Base-by-base conservation (phyloP, 768 basidiomycete genomes). In the Trametes meyenii region DNA sequence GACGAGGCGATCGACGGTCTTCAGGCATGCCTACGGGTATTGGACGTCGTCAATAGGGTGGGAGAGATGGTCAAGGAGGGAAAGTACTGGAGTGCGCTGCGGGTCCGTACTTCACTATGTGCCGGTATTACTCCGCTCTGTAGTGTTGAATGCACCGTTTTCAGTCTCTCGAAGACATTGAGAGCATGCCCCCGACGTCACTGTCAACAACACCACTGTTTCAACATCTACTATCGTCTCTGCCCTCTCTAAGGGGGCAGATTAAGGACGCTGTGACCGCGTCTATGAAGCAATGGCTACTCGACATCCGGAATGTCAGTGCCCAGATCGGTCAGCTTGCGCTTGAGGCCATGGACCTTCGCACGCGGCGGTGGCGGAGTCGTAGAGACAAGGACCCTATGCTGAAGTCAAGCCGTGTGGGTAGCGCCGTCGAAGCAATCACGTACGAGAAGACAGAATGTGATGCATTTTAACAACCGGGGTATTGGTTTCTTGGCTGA, bases 1-100 rank as follows among this genome's bases (percentile, higher is more conserved):
- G 97, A 99, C 75, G 95, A 98, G 74, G 93, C 93, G 16, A 95
- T 99, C 66, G 97, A 98, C 72, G 92, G 93, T 8, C 77, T 98
- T 13, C 96, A 98, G 75, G 90, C 93, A 14, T 96, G 92, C 70
- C 77, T 99, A 61, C 86, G 94, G 60, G 87, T 98, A 5, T 78
- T 99, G 65, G 97, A 99, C 71, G 88, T 97, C 61, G 89, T 97
- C 14, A 85, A 94, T 74, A 86, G 94, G 45, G 94, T 98, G 51
- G 88, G 92, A 36, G 87, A 93, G 72, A 94, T 98, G 88, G 90
- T 99, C 69, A 84, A 85, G 69, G 88, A 95, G 68, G 91, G 92
- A 55, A 95, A 90, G 78, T 98, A 94, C 76, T 98, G 94, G 92
- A 96, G 94, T 72, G 97, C 97, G 46, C 74, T 98, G 72, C 82